These are phyloP conservation scores for Gymnopilus junonius DNA, from an alignment of 768 basidiomycete genomes.

Conservation along the genomic window DNA sequence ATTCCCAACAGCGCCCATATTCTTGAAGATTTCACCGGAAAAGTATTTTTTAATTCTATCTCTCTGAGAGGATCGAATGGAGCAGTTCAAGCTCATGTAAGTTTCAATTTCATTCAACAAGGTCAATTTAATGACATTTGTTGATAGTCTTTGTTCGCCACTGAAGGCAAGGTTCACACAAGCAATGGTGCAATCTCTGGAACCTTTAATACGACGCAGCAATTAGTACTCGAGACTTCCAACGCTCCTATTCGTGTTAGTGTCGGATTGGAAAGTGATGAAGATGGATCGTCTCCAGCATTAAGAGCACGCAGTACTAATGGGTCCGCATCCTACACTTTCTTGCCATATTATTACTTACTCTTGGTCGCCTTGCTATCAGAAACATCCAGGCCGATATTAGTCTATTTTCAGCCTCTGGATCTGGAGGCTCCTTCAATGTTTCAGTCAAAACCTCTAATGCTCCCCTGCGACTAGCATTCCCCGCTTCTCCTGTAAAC, in stretches of 20 bases:
- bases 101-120: slow-evolving; percentile 1
- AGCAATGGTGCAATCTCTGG: slow-evolving; percentile 53
- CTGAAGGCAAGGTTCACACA: slow-evolving; percentile 33
- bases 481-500: slow-evolving; percentile 37
- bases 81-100: slow-evolving; percentile 39
- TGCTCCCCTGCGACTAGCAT: slow-evolving; percentile 29
- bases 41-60: slow-evolving; percentile 50
- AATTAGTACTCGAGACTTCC: slow-evolving; percentile 37
- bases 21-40: slow-evolving; percentile 37
- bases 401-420: slow-evolving; percentile 3
- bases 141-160: slow-evolving; percentile 34
- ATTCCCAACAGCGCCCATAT: slow-evolving; percentile 45
- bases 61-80: slow-evolving; percentile 39
- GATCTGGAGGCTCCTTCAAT: slow-evolving; percentile 33
- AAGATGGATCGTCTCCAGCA: not conserved
- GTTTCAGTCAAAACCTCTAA: slow-evolving; percentile 38
- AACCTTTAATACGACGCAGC: slow-evolving; percentile 39
- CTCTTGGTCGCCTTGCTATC: not conserved
- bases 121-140: not conserved
- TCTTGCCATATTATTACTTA: not conserved
- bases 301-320: slow-evolving; percentile 2
- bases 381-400: slow-evolving; percentile 19
- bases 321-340: not conserved
- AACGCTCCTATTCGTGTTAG: slow-evolving; percentile 45
- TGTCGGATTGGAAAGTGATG: slow-evolving; percentile 41